Percentiles rank a stretch among this genome's conserved stretches.
phyloP scores from a whole-genome alignment of 768 basidiomycete species.

The Mycena metata region DNA sequence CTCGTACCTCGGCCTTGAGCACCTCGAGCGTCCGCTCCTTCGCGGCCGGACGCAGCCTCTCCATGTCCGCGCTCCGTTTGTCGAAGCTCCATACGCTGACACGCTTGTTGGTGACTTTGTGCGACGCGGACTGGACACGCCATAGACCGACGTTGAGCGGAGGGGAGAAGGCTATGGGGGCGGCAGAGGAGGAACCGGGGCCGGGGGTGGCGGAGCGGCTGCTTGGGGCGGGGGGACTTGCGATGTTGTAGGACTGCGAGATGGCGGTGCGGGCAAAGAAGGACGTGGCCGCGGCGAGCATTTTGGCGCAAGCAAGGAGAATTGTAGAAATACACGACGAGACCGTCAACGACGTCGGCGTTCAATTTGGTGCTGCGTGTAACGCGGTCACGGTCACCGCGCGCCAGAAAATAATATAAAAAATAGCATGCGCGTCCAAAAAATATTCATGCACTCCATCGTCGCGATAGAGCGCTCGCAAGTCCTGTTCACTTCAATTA shows the following conservation, averaged over 20 bases:
- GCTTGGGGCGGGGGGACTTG: conserved; percentile 49
- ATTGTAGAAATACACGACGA: too few species aligned
- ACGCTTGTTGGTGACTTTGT: conserved; percentile 91
- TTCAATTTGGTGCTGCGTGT: too few species aligned
- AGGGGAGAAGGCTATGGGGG: conserved; percentile 61
- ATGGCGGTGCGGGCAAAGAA: conserved; percentile 87
- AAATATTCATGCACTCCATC: too few species aligned
- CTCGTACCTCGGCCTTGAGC: conserved; percentile 88
- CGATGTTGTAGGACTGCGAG: conserved; percentile 83
- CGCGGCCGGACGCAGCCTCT: conserved; percentile 71
- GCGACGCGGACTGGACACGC: conserved; percentile 88
- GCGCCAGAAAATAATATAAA: too few species aligned
- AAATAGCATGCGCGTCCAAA: too few species aligned
- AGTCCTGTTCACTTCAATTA: too few species aligned
- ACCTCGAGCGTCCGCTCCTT: conserved; percentile 86
- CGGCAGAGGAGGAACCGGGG: conserved; percentile 48
- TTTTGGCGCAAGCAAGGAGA: conserved; percentile 38
- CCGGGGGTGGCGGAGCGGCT: conserved; percentile 67
- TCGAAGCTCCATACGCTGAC: conserved; percentile 96
- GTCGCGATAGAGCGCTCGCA: too few species aligned
- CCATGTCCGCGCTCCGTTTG: conserved; percentile 82
- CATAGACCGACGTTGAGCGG: conserved; percentile 86
- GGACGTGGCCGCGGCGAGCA: conserved; percentile 87
- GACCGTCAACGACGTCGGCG: too few species aligned
- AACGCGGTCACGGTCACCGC: too few species aligned